Base-by-base conservation (phyloP, 371 early-diverging fungal genomes). In the Coemansia sp. region DNA sequence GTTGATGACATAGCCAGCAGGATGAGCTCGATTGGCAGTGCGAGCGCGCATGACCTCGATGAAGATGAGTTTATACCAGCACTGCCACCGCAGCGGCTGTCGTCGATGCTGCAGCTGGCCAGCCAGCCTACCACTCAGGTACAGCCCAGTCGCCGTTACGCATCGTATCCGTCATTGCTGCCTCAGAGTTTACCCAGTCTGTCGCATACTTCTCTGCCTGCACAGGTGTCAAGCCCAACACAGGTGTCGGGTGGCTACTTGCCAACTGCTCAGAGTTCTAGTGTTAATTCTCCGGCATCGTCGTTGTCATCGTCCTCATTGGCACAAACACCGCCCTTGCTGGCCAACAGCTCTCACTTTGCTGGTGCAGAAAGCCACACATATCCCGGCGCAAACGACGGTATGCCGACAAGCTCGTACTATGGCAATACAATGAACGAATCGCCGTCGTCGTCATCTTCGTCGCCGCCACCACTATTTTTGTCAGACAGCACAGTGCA, bases 91-190 rank as follows among this genome's bases (percentile, higher is more conserved):
- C 63, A 53, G 31, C 40, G 45, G 8, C 55, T 54, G 31, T 27
- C 63, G 4, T 53, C 63, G 13, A 26, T 42, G 55, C 18, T 63
- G 45, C 26, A 42, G 42, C 29, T 63, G 11, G 18, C 26, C 45
- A 54, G 21, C 31, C 63, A 63, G 63, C 63, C 63, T 8, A 63
- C 63, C 14, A 54, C 55, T 5, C 40, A 27, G 4, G 34, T 63
- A 2, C 54, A 40, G 21, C 45, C 55, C 21, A 26, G 42, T 8
- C 40, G 40, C n/a, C 54, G 40, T 26, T 29, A 22, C 8, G 29
- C 55, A 16, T 18, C 63, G 2, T 13, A 42, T 18, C 63, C 11
- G 18, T 14, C 54, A 22, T n/a, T 40, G 42, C 26, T 54, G n/a
- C 42, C 61, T 10, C 31, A 29, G 55, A 7, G 29, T n/a, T 27